phyloP scores from a whole-genome alignment of 1,139 yeast genomes.

The Kluyveromyces sp. region DNA sequence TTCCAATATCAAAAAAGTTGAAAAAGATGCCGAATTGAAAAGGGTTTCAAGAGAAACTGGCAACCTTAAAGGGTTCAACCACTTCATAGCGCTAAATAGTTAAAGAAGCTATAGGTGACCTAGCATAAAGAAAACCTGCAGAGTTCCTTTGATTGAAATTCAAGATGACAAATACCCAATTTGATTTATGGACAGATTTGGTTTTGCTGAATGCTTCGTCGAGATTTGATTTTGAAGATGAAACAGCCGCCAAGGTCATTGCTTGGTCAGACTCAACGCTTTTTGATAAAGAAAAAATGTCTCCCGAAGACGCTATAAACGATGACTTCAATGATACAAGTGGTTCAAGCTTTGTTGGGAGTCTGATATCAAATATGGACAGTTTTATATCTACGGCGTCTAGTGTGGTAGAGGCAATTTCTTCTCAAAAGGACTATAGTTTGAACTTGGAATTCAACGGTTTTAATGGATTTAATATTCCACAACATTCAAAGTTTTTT shows the following conservation, averaged over 20 bases:
- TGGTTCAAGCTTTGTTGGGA: background rate
- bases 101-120: background rate
- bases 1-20: no score
- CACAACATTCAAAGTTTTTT: slow-evolving; percentile 38
- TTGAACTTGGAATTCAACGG: background rate
- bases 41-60: no score
- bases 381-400: background rate
- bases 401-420: background rate
- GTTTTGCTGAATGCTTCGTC: slow-evolving; percentile 2
- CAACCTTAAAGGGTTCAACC: no score
- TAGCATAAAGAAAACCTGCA: no score
- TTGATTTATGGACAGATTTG: slow-evolving; percentile 4
- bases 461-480: slow-evolving; percentile 10
- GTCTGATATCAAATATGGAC: background rate
- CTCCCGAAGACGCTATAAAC: background rate
- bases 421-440: background rate
- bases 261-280: background rate
- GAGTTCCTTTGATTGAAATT: background rate
- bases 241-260: background rate
- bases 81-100: background rate
- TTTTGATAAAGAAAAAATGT: background rate
- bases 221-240: background rate
- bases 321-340: background rate
- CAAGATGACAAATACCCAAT: background rate
- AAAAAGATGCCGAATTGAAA: no score